Evolutionary conservation across 495 filamentous ascomycete species (phyloP), one percentile per base, ranked within the genome.

Genomic region (Talaromyces adpressus): DNA sequence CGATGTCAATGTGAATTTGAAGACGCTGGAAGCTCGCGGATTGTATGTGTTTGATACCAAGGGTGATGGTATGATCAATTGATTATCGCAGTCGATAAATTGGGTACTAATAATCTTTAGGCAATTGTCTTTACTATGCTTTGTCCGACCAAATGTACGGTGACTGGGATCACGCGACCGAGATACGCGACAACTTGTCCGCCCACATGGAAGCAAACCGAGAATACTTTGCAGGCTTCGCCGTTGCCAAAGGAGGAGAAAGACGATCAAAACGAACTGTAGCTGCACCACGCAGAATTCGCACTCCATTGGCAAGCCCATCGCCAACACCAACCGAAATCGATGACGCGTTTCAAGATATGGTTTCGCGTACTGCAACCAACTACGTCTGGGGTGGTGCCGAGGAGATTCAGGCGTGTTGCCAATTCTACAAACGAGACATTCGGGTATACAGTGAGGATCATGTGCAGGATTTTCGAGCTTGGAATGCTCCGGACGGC

Each of bases 91-190:
- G 2, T 41, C 4, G 14, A 16, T 5, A 1, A 39, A 22, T 6
- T 32, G n/a, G n/a, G 16, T 34, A 6, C 62, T 61, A 7, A 45
- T 36, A 25, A 14, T 25, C 16, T 22, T 14, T 66, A 89, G 87
- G 87, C 41, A 89, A 91, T 73, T 92, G 89, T 71, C 82, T 91
- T 30, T 92, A 91, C 72, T 87, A 90, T 72, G 88, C 89, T 51
- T 79, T 91, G 34, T 89, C 86, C 61, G 89, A 92, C 69, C 89
- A 91, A 78, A 69, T 91, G 57, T 88, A 85, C 67, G 89, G 87
- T 41, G 73, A 84, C 65, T 86, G 88, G 68, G 72, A 74, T 65
- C 73, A 82, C 59, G 84, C 85, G 65, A 67, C 72, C 16, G 76
- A 81, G 59, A 86, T 91, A 64, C 89, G 89, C 30, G 72, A 76